Percentiles rank a stretch among this genome's conserved stretches.
Conservation (phyloP, 345 rosid genomes). For the Euclidium syriacum region DNA sequence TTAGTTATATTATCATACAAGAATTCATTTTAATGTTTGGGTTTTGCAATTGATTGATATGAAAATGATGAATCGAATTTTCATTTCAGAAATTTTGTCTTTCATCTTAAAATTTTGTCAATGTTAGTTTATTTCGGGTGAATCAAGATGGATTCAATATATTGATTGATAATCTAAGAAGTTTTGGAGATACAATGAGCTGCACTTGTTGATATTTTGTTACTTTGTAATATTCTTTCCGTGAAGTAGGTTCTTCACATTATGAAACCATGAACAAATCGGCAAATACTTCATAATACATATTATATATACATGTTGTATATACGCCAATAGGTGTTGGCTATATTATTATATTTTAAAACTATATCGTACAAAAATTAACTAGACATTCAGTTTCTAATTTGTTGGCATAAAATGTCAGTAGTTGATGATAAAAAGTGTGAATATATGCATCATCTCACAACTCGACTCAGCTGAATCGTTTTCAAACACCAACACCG, state of each 20-base stretch:
- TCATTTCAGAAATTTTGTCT: not conserved
- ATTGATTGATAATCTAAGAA: not conserved
- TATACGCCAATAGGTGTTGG: conserved; percentile 20
- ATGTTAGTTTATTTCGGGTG: not conserved
- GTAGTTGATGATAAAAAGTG: not conserved
- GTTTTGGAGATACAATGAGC: not conserved
- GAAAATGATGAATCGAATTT: not conserved
- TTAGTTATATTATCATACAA: not conserved
- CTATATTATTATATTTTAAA: not conserved
- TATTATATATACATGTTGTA: too few species aligned
- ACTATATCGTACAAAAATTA: not conserved
- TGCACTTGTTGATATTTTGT: too few species aligned
- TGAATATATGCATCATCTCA: conserved; percentile 2
- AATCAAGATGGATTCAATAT: not conserved
- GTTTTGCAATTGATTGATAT: not conserved
- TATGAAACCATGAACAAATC: too few species aligned
- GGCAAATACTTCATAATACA: conserved; percentile 13
- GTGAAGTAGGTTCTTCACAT: too few species aligned
- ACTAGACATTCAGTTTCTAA: not conserved
- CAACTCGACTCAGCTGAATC: too few species aligned
- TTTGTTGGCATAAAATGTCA: not conserved
- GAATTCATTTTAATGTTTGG: not conserved
- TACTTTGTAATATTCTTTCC: too few species aligned
- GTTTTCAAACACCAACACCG: too few species aligned
- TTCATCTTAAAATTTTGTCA: not conserved